Conservation (phyloP, 805 yeast species). For the Torulaspora gathmanii region DNA sequence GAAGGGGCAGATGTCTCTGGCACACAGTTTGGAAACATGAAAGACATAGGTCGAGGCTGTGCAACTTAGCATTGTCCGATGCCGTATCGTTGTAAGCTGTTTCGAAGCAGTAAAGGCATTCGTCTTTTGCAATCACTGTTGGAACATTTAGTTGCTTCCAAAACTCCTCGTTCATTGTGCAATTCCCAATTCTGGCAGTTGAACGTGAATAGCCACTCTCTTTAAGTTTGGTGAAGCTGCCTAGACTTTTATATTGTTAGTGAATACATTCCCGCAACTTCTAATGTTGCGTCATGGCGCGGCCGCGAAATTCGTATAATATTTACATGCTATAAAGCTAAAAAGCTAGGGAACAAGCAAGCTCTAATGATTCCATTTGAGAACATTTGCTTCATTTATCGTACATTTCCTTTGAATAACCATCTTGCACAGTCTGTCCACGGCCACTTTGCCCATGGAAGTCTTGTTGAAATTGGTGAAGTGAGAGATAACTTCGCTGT, state of each 20-base stretch:
- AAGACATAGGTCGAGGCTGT: slow-evolving; percentile 64
- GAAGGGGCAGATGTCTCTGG: slow-evolving; percentile 55
- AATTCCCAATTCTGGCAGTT: not conserved
- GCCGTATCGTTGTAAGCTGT: slow-evolving; percentile 44
- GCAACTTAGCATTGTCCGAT: slow-evolving; percentile 24
- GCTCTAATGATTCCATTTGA: slow-evolving; percentile 14
- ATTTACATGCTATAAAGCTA: slow-evolving; percentile 2
- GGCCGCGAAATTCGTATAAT: slow-evolving; percentile 1
- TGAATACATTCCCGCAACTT: not conserved
- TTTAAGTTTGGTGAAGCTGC: no score
- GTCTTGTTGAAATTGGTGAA: slow-evolving; percentile 38
- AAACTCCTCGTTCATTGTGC: slow-evolving; percentile 11
- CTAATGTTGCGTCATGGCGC: not conserved
- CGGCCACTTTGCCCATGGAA: slow-evolving; percentile 28
- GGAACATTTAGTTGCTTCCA: slow-evolving; percentile 22
- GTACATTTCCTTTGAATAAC: slow-evolving; percentile 23
- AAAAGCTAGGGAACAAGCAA: not conserved
- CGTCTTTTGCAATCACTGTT: slow-evolving; percentile 69
- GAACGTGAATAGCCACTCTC: not conserved
- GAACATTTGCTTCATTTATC: slow-evolving; percentile 13
- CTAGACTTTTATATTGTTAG: not conserved
- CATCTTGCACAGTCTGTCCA: slow-evolving; percentile 20
- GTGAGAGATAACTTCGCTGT: slow-evolving; percentile 58
- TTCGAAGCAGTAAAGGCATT: slow-evolving; percentile 82
- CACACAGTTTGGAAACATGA: slow-evolving; percentile 68